Conservation (phyloP, 495 filamentous ascomycete genomes). For the Tricharina praecox region DNA sequence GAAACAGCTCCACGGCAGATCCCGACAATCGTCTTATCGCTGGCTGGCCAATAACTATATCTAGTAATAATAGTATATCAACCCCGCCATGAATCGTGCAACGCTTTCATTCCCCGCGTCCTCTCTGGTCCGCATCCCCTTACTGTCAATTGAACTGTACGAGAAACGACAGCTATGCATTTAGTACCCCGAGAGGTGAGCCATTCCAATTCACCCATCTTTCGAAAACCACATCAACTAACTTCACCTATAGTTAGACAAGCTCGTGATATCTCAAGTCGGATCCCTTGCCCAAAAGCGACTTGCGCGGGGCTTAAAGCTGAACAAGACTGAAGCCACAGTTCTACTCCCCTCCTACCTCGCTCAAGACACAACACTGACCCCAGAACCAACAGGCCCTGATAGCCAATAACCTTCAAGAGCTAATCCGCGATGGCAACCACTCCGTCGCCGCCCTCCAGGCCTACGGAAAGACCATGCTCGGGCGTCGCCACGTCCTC, state of each 20-base stretch:
- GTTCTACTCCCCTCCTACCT: constrained; percentile 34
- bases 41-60: too few relatives aligned
- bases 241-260: constrained; percentile 54
- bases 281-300: constrained; percentile 77
- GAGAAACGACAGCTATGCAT: constrained; percentile 51
- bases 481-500: constrained; percentile 83
- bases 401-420: constrained; percentile 79
- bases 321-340: constrained; percentile 84
- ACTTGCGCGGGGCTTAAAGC: constrained; percentile 68
- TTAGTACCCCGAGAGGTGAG: constrained; percentile 68
- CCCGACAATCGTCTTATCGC: too few relatives aligned
- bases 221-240: not conserved
- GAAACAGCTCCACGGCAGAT: too few relatives aligned
- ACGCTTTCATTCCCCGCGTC: too few relatives aligned
- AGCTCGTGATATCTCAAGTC: constrained; percentile 82
- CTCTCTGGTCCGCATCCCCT: too few relatives aligned
- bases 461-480: constrained; percentile 75
- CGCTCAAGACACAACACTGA: too few relatives aligned
- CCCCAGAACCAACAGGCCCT: constrained; percentile 45
- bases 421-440: constrained; percentile 92
- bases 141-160: too few relatives aligned
- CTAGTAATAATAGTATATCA: too few relatives aligned
- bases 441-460: constrained; percentile 88
- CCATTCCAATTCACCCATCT: constrained; percentile 6
- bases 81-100: too few relatives aligned